Base-by-base conservation (phyloP, 1,284 basidiomycete genomes). In the Phellopilus nigrolimitatus region DNA sequence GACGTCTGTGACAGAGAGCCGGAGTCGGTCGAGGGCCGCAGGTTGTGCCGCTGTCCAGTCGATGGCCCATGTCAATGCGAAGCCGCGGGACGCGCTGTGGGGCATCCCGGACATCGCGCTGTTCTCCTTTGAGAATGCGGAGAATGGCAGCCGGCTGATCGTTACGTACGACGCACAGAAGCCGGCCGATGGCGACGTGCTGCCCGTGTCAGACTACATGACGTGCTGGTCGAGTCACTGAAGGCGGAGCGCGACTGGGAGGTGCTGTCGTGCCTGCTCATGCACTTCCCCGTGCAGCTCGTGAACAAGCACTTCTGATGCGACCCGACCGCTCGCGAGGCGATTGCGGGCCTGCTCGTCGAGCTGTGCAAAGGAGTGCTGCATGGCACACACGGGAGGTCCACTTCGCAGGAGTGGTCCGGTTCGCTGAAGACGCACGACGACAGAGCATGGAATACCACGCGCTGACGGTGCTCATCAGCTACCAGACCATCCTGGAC, bases 241-340 rank as follows among this genome's bases (percentile, higher is more conserved):
- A 78, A 85, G 53, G 74, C 72, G 33, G 92, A 94, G 63, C 79
- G 73, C 42, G 91, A 89, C 57, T 99, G 97, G 95, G 97, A 99
- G 60, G 74, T 99, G 30, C 74, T 98, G 12, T 93, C 93, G 2
- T 99, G 97, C 62, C 75, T 95, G 3, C 75, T 99, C 1, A 91
- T 89, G 63, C 91, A 95, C 67, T 75, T 99, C 1, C 95, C 97
- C 0, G 76, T 84, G 17, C 95, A 99, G 66, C 78, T 99, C 3
- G 76, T 88, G 47, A 99, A 99, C 77, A 98, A 97, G 68, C 93
- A 98, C 63, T 79, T 97, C 51, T 95, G 97, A 68, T 97, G 95
- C 63, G 97, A 95, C 0, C 89, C 88, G 0, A 82, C 83, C 47
- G 86, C 89, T 9, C 75, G 84, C 12, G 68, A 67, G 9, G 77